A percentile compares a stretch with the other conserved stretches of the same genome.
Conservation (phyloP, 2,329 filamentous ascomycete genomes). For the Botrytis cinerea region DNA sequence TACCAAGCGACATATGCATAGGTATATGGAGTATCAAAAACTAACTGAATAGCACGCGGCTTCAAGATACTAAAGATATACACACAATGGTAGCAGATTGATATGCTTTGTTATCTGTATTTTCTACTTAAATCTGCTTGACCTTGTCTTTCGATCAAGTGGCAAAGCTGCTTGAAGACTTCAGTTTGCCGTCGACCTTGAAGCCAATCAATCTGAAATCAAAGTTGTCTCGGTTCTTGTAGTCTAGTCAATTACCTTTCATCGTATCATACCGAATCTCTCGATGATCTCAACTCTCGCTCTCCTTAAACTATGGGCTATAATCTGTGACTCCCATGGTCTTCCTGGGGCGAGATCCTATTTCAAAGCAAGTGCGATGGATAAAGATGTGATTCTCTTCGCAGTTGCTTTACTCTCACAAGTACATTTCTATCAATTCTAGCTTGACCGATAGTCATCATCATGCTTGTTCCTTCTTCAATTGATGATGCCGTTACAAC, state of each 20-base stretch:
- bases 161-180: background rate
- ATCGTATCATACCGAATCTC: no score
- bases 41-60: background rate
- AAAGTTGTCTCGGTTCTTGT: background rate
- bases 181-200: background rate
- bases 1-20: background rate
- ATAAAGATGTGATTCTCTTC: background rate
- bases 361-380: constrained; percentile 1
- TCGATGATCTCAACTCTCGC: background rate
- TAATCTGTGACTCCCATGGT: background rate
- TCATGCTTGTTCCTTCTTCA: background rate
- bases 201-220: background rate
- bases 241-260: no score
- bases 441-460: background rate
- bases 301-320: background rate
- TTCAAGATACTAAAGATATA: background rate
- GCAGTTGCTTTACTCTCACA: background rate
- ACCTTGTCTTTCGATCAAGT: background rate
- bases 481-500: background rate
- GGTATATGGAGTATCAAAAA: background rate
- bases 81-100: background rate
- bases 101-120: background rate
- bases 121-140: background rate
- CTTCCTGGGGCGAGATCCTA: background rate
- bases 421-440: background rate